A percentile compares a stretch with the other conserved stretches of the same genome.
phyloP scores from a whole-genome alignment of 1,284 basidiomycete genomes.

The Melampsora larici-populina region DNA sequence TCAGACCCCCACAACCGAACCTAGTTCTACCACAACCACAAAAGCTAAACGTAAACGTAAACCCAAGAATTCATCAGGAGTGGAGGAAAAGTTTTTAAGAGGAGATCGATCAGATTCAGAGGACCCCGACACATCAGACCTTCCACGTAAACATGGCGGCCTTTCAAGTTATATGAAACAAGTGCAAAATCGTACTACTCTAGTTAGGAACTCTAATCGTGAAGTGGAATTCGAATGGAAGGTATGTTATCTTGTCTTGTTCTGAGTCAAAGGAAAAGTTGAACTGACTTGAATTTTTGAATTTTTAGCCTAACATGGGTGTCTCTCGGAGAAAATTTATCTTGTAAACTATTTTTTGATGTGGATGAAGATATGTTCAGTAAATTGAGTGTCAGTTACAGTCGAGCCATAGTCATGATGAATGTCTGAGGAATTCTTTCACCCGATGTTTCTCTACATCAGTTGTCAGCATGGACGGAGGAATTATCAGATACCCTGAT shows the following conservation, averaged over 20 bases:
- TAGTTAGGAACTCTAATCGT: slow-evolving; percentile 29
- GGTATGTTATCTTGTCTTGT: slow-evolving; percentile 2
- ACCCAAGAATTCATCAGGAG: slow-evolving; percentile 31
- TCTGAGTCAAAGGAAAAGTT: not conserved
- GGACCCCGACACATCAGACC: slow-evolving; percentile 36
- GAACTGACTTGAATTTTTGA: not conserved
- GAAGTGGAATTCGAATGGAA: slow-evolving; percentile 42
- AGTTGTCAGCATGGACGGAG: too few relatives aligned
- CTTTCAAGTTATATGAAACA: slow-evolving; percentile 35
- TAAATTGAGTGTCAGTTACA: too few relatives aligned
- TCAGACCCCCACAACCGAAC: not conserved
- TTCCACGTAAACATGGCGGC: slow-evolving; percentile 33
- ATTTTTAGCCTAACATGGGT: slow-evolving; percentile 37
- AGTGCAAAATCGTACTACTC: slow-evolving; percentile 19
- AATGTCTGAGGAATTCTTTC: too few relatives aligned
- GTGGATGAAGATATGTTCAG: too few relatives aligned
- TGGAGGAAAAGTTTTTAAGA: slow-evolving; percentile 31
- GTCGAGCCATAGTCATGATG: too few relatives aligned
- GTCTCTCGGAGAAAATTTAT: slow-evolving; percentile 37
- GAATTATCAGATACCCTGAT: too few relatives aligned
- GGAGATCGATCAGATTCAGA: slow-evolving; percentile 41
- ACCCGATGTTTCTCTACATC: too few relatives aligned
- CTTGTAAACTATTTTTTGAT: slow-evolving; percentile 1
- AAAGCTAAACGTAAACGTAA: slow-evolving; percentile 30
- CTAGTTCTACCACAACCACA: not conserved